phyloP scores from a whole-genome alignment of 805 yeast genomes.

The Saturnispora ahearnii region DNA sequence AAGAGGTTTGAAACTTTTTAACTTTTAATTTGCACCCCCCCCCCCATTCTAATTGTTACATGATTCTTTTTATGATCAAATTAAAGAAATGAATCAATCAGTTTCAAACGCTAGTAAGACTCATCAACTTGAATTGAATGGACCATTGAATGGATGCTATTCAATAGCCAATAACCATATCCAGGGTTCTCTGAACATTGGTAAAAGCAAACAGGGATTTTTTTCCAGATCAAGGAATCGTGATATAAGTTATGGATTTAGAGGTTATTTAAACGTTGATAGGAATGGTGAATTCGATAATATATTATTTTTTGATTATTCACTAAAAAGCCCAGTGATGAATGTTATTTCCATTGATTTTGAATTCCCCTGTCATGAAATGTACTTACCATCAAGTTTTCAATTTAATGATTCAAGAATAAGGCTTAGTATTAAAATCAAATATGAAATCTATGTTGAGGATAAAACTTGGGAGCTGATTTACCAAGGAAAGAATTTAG shows the following conservation, averaged over 20 bases:
- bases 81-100: neutral
- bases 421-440: neutral
- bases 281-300: constrained; percentile 4
- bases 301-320: constrained; percentile 2
- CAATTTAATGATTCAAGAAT: constrained; percentile 2
- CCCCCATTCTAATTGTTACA: neutral
- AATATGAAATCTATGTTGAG: neutral
- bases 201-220: neutral
- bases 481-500: constrained; percentile 5
- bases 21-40: neutral
- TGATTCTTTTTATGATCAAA: neutral
- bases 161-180: constrained; percentile 1
- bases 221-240: neutral
- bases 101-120: neutral
- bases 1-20: neutral
- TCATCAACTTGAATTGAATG: neutral
- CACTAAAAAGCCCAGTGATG: neutral
- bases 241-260: neutral
- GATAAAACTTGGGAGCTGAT: neutral
- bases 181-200: neutral
- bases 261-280: neutral
- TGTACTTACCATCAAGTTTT: constrained; percentile 5
- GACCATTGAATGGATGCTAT: neutral
- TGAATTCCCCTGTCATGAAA: constrained; percentile 7
- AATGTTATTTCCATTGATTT: neutral